Base-by-base conservation (phyloP, 2,329 filamentous ascomycete species). In the Colletotrichum plurivorum region DNA sequence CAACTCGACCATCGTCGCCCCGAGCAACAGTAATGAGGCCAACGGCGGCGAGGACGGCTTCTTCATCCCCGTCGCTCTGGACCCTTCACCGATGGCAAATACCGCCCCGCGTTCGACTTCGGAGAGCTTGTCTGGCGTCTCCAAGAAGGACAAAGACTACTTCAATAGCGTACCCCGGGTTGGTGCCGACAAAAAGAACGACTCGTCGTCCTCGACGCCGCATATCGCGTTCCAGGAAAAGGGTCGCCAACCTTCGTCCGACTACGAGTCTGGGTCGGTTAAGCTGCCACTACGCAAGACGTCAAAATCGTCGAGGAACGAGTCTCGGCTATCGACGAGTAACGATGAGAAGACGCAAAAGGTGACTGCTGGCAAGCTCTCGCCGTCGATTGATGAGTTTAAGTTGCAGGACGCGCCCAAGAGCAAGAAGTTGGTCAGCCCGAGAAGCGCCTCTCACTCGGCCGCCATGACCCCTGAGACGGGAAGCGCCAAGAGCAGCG, bases 211-310 rank as follows among this genome's bases (percentile, higher is more conserved):
- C 68, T 88, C 90, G 2, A 94, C 93, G 16, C 94, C 94, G n/a
- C 94, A 97, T 76, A 97, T 97, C 74, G 93, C 94, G 22, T 97
- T 94, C 77, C 94, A 97, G 78, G 94, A 97, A 75, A 96, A 95
- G 79, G 89, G 89, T 2, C 88, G 93, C 52, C 86, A 89, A 69
- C 81, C 86, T 5, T 90, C 90, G 1, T 88, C 90, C 3, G 89
- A 91, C 12, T 81, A 89, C 25, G 84, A 89, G 36, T 87, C 86
- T 45, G 67, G 52, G 13, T 58, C 52, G 9, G 41, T 84, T 25
- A 90, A 84, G 75, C 79, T 81, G 56, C 81, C 83, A 66, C 80
- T 77, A 71, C 86, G 80, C 74, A 87, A 82, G 78, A 80, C 81
- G 51, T 88, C 81, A 61, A 88, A 84, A 74, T 82, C 81, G 25